These are phyloP conservation scores for Avena insularis DNA, from an alignment of 176 grass and related monocot species.

Conservation along the genomic window DNA sequence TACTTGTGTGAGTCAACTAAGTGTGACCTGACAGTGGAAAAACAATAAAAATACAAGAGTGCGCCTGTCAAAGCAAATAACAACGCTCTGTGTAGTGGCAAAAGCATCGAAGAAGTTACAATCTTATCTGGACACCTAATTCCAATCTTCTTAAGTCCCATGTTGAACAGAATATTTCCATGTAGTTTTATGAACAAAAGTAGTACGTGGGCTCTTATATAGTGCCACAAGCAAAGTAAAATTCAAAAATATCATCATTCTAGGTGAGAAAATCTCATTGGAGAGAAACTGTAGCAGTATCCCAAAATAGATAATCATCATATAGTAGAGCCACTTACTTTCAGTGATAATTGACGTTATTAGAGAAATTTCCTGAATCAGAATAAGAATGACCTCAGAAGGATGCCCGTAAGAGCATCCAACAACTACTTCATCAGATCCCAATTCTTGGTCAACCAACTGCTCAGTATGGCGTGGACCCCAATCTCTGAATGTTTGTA, in stretches of 20 bases:
- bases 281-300: constrained; percentile 25
- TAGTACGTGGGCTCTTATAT: neutral
- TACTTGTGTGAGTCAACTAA: constrained; percentile 10
- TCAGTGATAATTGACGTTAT: constrained; percentile 73
- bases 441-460: constrained; percentile 47
- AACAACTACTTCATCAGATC: constrained; percentile 62
- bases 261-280: neutral
- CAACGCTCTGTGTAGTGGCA: constrained; percentile 2
- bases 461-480: constrained; percentile 54
- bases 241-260: constrained; percentile 22
- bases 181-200: constrained; percentile 15
- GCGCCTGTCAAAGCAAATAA: constrained; percentile 5
- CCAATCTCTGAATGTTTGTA: constrained; percentile 93
- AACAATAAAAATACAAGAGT: constrained; percentile 1
- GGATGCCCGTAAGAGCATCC: constrained; percentile 91
- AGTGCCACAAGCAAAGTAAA: constrained; percentile 17
- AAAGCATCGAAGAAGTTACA: neutral
- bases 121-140: constrained; percentile 15
- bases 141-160: constrained; percentile 2
- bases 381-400: constrained; percentile 82
- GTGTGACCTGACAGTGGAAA: constrained; percentile 1
- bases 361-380: constrained; percentile 84
- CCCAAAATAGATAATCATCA: constrained; percentile 4
- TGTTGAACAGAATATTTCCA: neutral
- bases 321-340: constrained; percentile 65